A percentile compares a stretch with the other conserved stretches of the same genome.
These are phyloP conservation scores for Citrus trifoliata DNA, from an alignment of 345 rosid genomes.

Conservation along the genomic window DNA sequence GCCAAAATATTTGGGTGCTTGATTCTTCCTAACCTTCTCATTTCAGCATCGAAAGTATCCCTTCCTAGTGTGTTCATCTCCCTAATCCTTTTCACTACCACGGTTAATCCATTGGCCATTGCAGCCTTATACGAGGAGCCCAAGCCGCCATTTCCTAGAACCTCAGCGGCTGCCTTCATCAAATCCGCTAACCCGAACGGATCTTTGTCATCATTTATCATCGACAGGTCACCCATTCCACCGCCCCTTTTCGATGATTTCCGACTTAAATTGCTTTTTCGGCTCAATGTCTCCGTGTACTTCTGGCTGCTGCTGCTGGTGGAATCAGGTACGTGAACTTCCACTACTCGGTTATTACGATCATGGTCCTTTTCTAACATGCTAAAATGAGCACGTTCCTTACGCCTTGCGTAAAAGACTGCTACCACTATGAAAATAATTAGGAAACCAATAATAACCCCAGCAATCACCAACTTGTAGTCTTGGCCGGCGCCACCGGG, in stretches of 20 bases:
- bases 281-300: neutral
- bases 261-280: neutral
- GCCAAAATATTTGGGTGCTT: slow-evolving; percentile 64
- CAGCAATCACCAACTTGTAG: slow-evolving; percentile 3
- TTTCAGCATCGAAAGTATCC: slow-evolving; percentile 64
- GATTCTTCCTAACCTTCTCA: slow-evolving; percentile 61
- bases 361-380: slow-evolving; percentile 41
- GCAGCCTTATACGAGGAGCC: slow-evolving; percentile 92
- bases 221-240: slow-evolving; percentile 40
- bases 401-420: slow-evolving; percentile 16
- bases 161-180: slow-evolving; percentile 94
- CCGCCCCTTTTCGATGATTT: slow-evolving; percentile 13
- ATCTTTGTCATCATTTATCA: slow-evolving; percentile 68
- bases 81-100: slow-evolving; percentile 84
- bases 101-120: slow-evolving; percentile 62
- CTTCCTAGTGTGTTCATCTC: slow-evolving; percentile 63
- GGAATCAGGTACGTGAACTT: slow-evolving; percentile 35
- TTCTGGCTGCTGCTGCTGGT: slow-evolving; percentile 15
- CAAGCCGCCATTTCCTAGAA: slow-evolving; percentile 77
- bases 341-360: slow-evolving; percentile 24
- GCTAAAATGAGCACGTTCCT: slow-evolving; percentile 36
- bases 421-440: slow-evolving; percentile 25
- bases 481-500: neutral
- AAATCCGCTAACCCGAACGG: slow-evolving; percentile 65
- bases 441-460: slow-evolving; percentile 7